Evolutionary conservation across 1,139 yeast genomes (phyloP).

Genomic region (Kluyveromyces sp.): DNA sequence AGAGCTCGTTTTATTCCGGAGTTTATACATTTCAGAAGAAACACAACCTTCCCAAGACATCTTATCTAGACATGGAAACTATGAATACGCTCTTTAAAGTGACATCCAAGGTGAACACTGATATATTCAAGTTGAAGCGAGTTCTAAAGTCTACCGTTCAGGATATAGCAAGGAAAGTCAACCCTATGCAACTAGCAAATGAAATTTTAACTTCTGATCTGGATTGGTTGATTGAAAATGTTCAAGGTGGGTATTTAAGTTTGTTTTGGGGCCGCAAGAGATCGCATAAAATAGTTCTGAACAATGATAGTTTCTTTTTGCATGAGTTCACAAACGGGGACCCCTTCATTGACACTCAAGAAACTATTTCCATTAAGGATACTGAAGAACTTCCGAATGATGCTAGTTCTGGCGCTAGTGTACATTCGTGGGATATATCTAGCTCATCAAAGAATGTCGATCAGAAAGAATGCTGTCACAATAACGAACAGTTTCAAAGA

Average conservation of each 20-base stretch:
- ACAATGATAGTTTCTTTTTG: slow-evolving; percentile 19
- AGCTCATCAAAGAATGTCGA: slow-evolving; percentile 1
- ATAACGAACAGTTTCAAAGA: slow-evolving; percentile 12
- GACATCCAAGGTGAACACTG: slow-evolving; percentile 48
- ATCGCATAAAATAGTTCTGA: slow-evolving; percentile 25
- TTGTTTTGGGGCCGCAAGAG: slow-evolving; percentile 46
- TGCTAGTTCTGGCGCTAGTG: slow-evolving; percentile 1
- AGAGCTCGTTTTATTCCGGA: slow-evolving; percentile 55
- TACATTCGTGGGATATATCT: background rate
- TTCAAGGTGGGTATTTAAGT: slow-evolving; percentile 41
- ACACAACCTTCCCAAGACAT: slow-evolving; percentile 48
- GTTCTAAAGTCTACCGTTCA: slow-evolving; percentile 71
- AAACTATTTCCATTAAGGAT: background rate
- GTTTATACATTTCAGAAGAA: slow-evolving; percentile 66
- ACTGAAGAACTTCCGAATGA: slow-evolving; percentile 10
- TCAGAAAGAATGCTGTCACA: background rate
- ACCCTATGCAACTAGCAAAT: slow-evolving; percentile 36
- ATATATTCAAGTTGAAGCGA: slow-evolving; percentile 56
- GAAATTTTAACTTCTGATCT: slow-evolving; percentile 48
- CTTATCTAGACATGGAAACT: slow-evolving; percentile 58
- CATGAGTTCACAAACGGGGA: slow-evolving; percentile 29
- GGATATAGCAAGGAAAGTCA: slow-evolving; percentile 44
- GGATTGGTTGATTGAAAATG: slow-evolving; percentile 38
- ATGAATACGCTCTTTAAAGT: slow-evolving; percentile 51
- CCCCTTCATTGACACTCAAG: slow-evolving; percentile 12